Base-by-base conservation (phyloP, 2,329 filamentous ascomycete genomes). In the Alternaria metachromatica region DNA sequence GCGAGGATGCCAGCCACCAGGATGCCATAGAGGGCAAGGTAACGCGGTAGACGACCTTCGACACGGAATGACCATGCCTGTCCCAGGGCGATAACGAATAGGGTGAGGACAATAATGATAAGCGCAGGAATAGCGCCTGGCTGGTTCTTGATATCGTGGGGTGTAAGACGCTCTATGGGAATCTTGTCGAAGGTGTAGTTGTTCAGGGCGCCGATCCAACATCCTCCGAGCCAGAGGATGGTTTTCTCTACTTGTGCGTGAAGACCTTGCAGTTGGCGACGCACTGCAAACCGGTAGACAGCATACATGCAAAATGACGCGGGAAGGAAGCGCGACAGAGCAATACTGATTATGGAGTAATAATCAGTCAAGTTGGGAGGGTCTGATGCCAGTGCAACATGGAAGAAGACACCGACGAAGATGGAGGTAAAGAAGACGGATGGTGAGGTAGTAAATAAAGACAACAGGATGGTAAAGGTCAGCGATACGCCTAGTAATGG, bases 171-270 rank as follows among this genome's bases (percentile, higher is more conserved):
- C 79, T 94, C 89, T 69, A 99, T 96, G 0, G 96, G 96, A 65
- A 99, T 97, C 81, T 92, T 91, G 72, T 93, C 92, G 74, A 99
- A 93, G 0, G 96, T 98, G 80, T 97, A 96, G 81, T 98, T 98
- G 75, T 95, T 95, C 69, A 99, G 82, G 1, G 93, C 90, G 15
- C 94, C 96, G 43, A 97, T 88, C 91, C 96, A 99, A 75, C 92
- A 94, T 8, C 89, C 90, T 1, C 94, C 94, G 1, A 99, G 84
- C 91, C 94, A 98, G 26, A 98, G 85, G 3, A 98, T 81, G 0
- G 93, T 92, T 84, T 97, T 97, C 75, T 97, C 95, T 46, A 97
- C 73, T 76, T 97, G 95, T 0, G 94, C 93, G 0, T 88, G 90
- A 3, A 97, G 85, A 2, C 89, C 90, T 2, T 80, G 81, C 25